phyloP scores from a whole-genome alignment of 148 eudicot genomes.

The Diospyros lotus region DNA sequence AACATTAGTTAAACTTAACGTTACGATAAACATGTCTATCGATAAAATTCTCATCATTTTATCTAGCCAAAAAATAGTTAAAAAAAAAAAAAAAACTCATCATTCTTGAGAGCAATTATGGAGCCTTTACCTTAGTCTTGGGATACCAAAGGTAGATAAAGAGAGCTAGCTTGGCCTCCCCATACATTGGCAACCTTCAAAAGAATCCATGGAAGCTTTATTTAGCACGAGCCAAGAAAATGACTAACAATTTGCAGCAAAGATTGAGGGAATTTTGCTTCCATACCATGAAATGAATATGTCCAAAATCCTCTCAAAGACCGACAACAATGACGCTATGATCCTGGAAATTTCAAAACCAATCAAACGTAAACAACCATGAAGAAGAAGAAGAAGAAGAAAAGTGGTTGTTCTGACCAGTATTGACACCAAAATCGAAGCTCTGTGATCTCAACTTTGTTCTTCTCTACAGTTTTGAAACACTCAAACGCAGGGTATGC shows the following conservation, averaged over 20 bases:
- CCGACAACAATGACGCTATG: slow-evolving; percentile 27
- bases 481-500: slow-evolving; percentile 95
- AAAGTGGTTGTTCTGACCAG: slow-evolving; percentile 42
- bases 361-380: no score
- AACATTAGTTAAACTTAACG: no score
- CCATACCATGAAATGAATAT: slow-evolving; percentile 28
- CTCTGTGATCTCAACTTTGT: slow-evolving; percentile 63
- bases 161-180: slow-evolving; percentile 24
- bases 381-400: background rate
- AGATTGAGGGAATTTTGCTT: background rate
- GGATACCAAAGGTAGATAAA: slow-evolving; percentile 32
- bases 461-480: slow-evolving; percentile 77
- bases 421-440: slow-evolving; percentile 99
- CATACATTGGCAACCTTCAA: slow-evolving; percentile 31
- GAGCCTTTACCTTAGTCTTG: slow-evolving; percentile 18
- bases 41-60: no score
- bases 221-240: background rate
- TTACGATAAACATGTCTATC: no score
- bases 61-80: no score
- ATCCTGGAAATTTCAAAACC: slow-evolving; percentile 23
- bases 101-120: background rate
- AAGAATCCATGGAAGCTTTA: background rate
- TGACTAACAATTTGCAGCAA: background rate
- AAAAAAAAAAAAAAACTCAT: background rate
- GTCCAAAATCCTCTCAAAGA: slow-evolving; percentile 30